Evolutionary conservation across 257 asterid species (phyloP), one percentile per base, ranked within the genome.

Genomic region (Vinca minor): DNA sequence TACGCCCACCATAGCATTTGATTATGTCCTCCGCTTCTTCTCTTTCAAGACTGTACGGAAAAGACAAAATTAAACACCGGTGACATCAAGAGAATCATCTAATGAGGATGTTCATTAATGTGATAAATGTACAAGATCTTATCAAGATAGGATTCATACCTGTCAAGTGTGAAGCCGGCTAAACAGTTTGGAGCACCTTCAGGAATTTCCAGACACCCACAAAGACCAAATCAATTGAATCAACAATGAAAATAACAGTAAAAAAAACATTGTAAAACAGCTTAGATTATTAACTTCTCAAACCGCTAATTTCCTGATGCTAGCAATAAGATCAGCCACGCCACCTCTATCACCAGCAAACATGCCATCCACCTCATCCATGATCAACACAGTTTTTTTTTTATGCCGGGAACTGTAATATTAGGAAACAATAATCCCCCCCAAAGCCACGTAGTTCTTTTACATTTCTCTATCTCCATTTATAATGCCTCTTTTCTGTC

Each of bases 1-100:
- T 84, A 70, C 98, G 97, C 42, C 98, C 98, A 71, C 97, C 96
- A 46, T 89, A 79, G 69, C 95, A 91, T 80, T 92, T 92, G 72
- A 92, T 89, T 81, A 92, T 78, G 80, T 87, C 98, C 82, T 89
- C 98, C 36, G 97, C 96, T 81, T 92, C 98, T 87, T 92, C 98
- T 83, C 98, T 89, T 83, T 92, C 98, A 81, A 92, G 83, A 77
- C 98, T 92, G 88, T 74, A 74, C 69, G 44, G 55, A 66, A n/a
- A 53, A 36, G 55, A 73, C 42, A 31, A 39, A 56, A 34, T 23
- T 47, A 44, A 72, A 9, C 17, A 20, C 38, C 3, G 49, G 48
- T 8, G 49, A 1, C 11, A 25, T 32, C 26, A 61, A 50, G 54
- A 69, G 25, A 17, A 35, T 14, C 17, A 57, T 38, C 64, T 23